phyloP scores from a whole-genome alignment of 495 filamentous ascomycete genomes.

The Penicillium samsonianum region DNA sequence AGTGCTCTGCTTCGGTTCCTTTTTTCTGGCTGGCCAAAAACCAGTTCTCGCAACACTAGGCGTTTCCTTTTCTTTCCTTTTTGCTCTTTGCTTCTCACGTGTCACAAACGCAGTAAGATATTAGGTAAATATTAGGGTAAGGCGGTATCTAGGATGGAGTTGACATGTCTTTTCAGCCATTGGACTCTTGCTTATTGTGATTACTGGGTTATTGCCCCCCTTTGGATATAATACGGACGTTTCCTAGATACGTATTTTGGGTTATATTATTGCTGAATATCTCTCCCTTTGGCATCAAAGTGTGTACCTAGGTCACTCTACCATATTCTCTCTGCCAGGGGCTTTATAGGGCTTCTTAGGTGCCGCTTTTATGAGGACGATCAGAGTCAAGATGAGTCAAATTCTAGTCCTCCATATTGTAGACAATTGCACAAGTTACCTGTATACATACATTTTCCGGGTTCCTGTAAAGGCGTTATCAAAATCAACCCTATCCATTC shows the following conservation, averaged over 20 bases:
- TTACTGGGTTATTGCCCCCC: conserved; percentile 7
- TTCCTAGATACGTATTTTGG: neutral
- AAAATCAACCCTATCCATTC: no score
- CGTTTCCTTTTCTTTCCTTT: conserved; percentile 19
- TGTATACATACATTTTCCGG: no score
- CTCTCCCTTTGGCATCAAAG: neutral
- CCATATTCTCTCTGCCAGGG: neutral
- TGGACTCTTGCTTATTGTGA: conserved; percentile 7
- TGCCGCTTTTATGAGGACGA: neutral
- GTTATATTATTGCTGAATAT: neutral
- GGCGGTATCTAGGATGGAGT: conserved; percentile 21
- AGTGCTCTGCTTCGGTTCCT: conserved; percentile 11
- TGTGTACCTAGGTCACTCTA: neutral
- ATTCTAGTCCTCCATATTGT: no score
- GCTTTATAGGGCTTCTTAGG: neutral
- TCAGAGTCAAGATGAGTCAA: neutral
- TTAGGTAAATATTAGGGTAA: conserved; percentile 30
- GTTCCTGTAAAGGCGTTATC: no score
- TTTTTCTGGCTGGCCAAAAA: conserved; percentile 20
- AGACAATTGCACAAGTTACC: no score
- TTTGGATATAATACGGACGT: conserved; percentile 21
- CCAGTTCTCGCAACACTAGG: conserved; percentile 25
- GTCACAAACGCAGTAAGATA: conserved; percentile 16
- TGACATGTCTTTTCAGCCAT: conserved; percentile 16
- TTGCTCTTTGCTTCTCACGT: conserved; percentile 11